Percentiles rank a stretch among this genome's conserved stretches.
Conservation (phyloP, 306 rosid genomes). For the Ziziphus jujuba region DNA sequence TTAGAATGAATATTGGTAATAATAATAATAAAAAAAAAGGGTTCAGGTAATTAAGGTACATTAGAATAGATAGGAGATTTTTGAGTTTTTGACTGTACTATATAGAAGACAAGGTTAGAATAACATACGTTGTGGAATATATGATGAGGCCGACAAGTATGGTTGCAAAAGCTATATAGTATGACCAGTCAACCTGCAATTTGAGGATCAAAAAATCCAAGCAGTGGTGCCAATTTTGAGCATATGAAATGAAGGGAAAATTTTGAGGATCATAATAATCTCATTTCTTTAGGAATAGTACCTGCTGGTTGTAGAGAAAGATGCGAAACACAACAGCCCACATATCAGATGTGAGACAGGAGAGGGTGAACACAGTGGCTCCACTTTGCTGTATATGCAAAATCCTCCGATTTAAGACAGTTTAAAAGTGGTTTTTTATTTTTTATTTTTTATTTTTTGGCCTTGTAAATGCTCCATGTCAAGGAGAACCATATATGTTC, state of each 20-base stretch:
- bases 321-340: slow-evolving; percentile 40
- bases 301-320: slow-evolving; percentile 34
- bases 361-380: slow-evolving; percentile 35
- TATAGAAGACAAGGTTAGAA: not conserved
- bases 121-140: slow-evolving; percentile 52
- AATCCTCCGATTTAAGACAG: not conserved
- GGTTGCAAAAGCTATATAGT: slow-evolving; percentile 43
- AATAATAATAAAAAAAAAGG: too few species aligned
- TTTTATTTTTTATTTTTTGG: too few species aligned
- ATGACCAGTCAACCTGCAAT: slow-evolving; percentile 60
- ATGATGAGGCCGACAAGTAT: slow-evolving; percentile 46
- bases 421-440: too few species aligned
- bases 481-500: too few species aligned
- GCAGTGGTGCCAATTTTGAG: not conserved
- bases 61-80: too few species aligned
- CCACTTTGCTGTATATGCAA: slow-evolving; percentile 30
- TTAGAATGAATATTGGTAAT: too few species aligned
- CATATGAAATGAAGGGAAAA: too few species aligned
- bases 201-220: slow-evolving; percentile 2
- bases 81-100: too few species aligned
- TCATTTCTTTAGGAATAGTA: not conserved
- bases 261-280: too few species aligned
- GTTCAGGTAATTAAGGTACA: too few species aligned
- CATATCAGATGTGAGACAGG: slow-evolving; percentile 41
- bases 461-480: too few species aligned